phyloP scores from a whole-genome alignment of 192 early-diverging fungal species.

The Backusella tarrabulga region DNA sequence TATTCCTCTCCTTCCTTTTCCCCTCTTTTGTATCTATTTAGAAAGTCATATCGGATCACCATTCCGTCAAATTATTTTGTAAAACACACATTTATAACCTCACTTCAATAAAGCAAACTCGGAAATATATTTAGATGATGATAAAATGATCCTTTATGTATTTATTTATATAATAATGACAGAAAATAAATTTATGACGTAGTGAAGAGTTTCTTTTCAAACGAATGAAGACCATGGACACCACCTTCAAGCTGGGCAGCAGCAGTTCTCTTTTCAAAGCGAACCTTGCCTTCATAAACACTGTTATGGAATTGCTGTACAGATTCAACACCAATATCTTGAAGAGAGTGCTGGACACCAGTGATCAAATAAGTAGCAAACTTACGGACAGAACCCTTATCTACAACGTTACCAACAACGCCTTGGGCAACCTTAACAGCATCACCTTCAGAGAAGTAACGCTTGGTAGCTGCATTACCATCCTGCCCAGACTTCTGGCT shows the following conservation, averaged over 20 bases:
- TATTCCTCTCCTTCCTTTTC: too few species aligned
- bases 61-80: too few species aligned
- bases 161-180: background rate
- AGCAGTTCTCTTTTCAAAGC: constrained; percentile 93
- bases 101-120: background rate
- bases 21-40: too few species aligned
- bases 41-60: too few species aligned
- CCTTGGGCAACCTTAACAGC: constrained; percentile 98
- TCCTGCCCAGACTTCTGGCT: constrained; percentile 57
- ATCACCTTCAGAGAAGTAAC: constrained; percentile 96
- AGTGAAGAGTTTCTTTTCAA: constrained; percentile 73
- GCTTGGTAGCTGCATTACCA: constrained; percentile 78
- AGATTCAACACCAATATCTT: constrained; percentile 88
- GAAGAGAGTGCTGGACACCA: constrained; percentile 94
- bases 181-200: constrained; percentile 29
- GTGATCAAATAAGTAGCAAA: constrained; percentile 91
- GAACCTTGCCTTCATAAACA: constrained; percentile 71
- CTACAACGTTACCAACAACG: constrained; percentile 92
- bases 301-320: constrained; percentile 65
- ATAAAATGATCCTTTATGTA: background rate
- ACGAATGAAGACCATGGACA: constrained; percentile 90
- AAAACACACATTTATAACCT: background rate
- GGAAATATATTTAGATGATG: background rate
- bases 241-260: constrained; percentile 95
- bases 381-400: constrained; percentile 94